These are phyloP conservation scores for Talaromyces funiculosus DNA, from an alignment of 2,329 filamentous ascomycete species.

Conservation along the genomic window DNA sequence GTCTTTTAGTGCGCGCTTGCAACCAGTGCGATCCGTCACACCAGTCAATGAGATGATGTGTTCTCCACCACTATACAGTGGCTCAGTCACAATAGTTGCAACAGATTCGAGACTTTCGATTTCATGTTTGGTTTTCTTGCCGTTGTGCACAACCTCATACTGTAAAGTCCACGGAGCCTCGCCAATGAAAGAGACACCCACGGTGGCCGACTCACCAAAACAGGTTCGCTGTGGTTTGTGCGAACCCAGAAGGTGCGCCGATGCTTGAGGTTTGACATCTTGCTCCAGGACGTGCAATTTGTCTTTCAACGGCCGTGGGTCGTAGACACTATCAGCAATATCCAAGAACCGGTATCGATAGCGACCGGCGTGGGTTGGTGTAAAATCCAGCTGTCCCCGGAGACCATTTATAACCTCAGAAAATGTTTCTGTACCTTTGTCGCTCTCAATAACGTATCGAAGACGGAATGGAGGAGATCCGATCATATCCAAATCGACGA, in stretches of 20 bases:
- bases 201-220: conserved; percentile 71
- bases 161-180: conserved; percentile 84
- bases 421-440: conserved; percentile 51
- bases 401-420: conserved; percentile 61
- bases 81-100: conserved; percentile 69
- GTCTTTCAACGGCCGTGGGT: conserved; percentile 56
- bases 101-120: conserved; percentile 57
- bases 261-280: conserved; percentile 86
- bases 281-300: conserved; percentile 67
- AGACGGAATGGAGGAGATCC: conserved; percentile 90
- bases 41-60: conserved; percentile 82
- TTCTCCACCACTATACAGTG: conserved; percentile 74
- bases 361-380: conserved; percentile 71
- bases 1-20: conserved; percentile 78
- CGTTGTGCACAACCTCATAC: conserved; percentile 87
- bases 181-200: conserved; percentile 70
- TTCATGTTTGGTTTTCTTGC: conserved; percentile 68
- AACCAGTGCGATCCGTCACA: conserved; percentile 78
- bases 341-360: conserved; percentile 82
- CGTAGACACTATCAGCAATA: conserved; percentile 79
- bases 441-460: conserved; percentile 64
- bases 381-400: conserved; percentile 77
- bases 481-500: conserved; percentile 81
- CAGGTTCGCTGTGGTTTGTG: conserved; percentile 60
- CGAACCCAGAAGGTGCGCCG: conserved; percentile 61